phyloP scores from a whole-genome alignment of 805 yeast species.

The Lipomyces orientalis region DNA sequence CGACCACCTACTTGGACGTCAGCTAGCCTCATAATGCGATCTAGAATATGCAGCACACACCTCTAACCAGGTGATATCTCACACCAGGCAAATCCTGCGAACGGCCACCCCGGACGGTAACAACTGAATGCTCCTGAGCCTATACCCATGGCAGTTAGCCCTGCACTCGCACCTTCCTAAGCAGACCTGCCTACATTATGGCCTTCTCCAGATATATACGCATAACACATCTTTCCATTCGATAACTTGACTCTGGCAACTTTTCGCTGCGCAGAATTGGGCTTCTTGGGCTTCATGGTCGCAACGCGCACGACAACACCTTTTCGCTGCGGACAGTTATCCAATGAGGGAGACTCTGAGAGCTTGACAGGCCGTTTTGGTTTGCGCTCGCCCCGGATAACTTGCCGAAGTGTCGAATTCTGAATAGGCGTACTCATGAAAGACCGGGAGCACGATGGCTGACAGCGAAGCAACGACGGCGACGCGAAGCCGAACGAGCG shows the following conservation, averaged over 20 bases:
- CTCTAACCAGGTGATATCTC: slow-evolving; percentile 90
- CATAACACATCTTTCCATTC: slow-evolving; percentile 86
- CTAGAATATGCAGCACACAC: slow-evolving; percentile 46
- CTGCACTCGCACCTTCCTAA: not conserved
- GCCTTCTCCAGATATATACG: slow-evolving; percentile 98
- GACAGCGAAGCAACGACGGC: not conserved
- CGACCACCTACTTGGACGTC: slow-evolving; percentile 51
- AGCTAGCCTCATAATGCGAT: not conserved
- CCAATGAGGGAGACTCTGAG: slow-evolving; percentile 80
- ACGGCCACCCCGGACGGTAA: slow-evolving; percentile 96
- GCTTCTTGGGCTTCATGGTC: slow-evolving; percentile 97
- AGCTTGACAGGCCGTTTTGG: slow-evolving; percentile 54
- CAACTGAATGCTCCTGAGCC: slow-evolving; percentile 96
- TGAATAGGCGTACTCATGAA: slow-evolving; percentile 18
- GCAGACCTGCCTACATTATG: slow-evolving; percentile 62
- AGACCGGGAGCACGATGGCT: slow-evolving; percentile 4
- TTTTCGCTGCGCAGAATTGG: slow-evolving; percentile 97
- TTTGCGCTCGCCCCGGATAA: slow-evolving; percentile 67
- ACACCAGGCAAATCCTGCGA: slow-evolving; percentile 99
- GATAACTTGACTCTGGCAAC: slow-evolving; percentile 93
- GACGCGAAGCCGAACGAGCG: not conserved
- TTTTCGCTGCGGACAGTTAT: slow-evolving; percentile 80
- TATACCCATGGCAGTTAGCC: slow-evolving; percentile 1
- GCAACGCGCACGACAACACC: slow-evolving; percentile 94
- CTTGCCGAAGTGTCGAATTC: slow-evolving; percentile 75